A percentile compares a stretch with the other conserved stretches of the same genome.
These are phyloP conservation scores for Rhodosporidiobolus odoratus DNA, from an alignment of 768 basidiomycete species.

Conservation along the genomic window DNA sequence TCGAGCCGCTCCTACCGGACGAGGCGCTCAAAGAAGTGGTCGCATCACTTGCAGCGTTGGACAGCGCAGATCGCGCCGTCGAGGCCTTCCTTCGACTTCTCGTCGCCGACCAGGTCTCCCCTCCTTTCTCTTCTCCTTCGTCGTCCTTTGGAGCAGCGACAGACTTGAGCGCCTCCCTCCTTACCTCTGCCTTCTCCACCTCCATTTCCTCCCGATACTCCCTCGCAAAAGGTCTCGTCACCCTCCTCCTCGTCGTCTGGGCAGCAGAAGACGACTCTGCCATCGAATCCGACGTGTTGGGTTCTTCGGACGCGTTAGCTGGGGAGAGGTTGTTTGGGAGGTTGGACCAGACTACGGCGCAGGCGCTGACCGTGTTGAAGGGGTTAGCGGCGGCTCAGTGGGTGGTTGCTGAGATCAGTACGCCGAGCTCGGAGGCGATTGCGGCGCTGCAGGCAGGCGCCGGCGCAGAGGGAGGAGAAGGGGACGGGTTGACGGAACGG, in stretches of 20 bases:
- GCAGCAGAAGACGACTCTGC: slow-evolving; percentile 24
- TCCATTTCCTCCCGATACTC: slow-evolving; percentile 22
- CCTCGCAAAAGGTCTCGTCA: slow-evolving; percentile 16
- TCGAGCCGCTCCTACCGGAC: slow-evolving; percentile 8
- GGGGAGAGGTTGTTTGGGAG: neutral
- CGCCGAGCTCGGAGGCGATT: slow-evolving; percentile 5
- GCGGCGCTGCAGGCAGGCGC: neutral
- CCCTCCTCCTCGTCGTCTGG: slow-evolving; percentile 26
- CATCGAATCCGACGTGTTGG: neutral
- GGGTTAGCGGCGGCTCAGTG: slow-evolving; percentile 15
- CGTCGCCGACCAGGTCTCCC: neutral
- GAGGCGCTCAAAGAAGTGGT: neutral
- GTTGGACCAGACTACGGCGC: slow-evolving; percentile 19
- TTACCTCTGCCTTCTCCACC: slow-evolving; percentile 1
- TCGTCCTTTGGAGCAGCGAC: neutral
- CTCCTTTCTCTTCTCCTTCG: neutral
- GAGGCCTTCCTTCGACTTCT: slow-evolving; percentile 27
- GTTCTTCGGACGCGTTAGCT: neutral
- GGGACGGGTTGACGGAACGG: neutral
- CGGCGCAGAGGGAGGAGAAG: neutral
- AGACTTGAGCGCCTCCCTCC: slow-evolving; percentile 6
- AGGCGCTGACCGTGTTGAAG: slow-evolving; percentile 24
- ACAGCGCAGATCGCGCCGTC: slow-evolving; percentile 24
- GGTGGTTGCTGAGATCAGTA: neutral
- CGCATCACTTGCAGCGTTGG: neutral